Percentiles rank a stretch among this genome's conserved stretches.
Evolutionary conservation across 1,139 yeast genomes (phyloP).

Genomic region (Scheffersomyces cryptocercus): DNA sequence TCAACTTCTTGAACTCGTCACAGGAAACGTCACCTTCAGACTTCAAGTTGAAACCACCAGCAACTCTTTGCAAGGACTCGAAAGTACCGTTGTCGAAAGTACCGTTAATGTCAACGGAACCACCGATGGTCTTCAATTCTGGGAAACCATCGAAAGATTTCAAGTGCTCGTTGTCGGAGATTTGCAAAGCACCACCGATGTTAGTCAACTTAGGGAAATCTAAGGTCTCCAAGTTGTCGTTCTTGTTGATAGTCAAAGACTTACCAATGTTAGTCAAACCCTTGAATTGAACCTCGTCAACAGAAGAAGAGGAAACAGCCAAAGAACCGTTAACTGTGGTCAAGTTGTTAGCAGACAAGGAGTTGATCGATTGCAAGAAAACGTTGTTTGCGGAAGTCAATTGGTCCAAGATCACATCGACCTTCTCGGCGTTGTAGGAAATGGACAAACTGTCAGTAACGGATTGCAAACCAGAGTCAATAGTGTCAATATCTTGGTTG

Average conservation of each 20-base stretch:
- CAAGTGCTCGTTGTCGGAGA: slow-evolving; percentile 80
- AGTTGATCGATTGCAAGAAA: slow-evolving; percentile 74
- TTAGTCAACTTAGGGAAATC: slow-evolving; percentile 69
- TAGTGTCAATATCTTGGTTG: slow-evolving; percentile 63
- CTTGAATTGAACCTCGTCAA: slow-evolving; percentile 59
- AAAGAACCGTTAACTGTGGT: slow-evolving; percentile 75
- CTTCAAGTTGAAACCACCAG: slow-evolving; percentile 88
- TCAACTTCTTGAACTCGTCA: slow-evolving; percentile 65
- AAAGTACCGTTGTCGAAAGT: slow-evolving; percentile 77
- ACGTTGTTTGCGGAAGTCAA: slow-evolving; percentile 84
- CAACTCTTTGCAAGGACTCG: slow-evolving; percentile 69
- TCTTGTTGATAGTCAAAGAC: slow-evolving; percentile 73
- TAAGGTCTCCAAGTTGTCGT: slow-evolving; percentile 67
- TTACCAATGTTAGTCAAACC: slow-evolving; percentile 69
- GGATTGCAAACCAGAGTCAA: slow-evolving; percentile 70
- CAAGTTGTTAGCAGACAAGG: slow-evolving; percentile 70
- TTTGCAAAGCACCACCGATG: slow-evolving; percentile 86
- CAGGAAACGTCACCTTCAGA: slow-evolving; percentile 82
- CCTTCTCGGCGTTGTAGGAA: slow-evolving; percentile 80
- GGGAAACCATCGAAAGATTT: slow-evolving; percentile 71
- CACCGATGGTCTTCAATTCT: slow-evolving; percentile 71
- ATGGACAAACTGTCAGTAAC: slow-evolving; percentile 76
- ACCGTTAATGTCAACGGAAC: slow-evolving; percentile 84
- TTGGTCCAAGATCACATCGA: slow-evolving; percentile 65
- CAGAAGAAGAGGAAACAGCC: slow-evolving; percentile 67